Evolutionary conservation across 2,329 filamentous ascomycete genomes (phyloP), one percentile per base, ranked within the genome.

Genomic region (Alternaria atra): DNA sequence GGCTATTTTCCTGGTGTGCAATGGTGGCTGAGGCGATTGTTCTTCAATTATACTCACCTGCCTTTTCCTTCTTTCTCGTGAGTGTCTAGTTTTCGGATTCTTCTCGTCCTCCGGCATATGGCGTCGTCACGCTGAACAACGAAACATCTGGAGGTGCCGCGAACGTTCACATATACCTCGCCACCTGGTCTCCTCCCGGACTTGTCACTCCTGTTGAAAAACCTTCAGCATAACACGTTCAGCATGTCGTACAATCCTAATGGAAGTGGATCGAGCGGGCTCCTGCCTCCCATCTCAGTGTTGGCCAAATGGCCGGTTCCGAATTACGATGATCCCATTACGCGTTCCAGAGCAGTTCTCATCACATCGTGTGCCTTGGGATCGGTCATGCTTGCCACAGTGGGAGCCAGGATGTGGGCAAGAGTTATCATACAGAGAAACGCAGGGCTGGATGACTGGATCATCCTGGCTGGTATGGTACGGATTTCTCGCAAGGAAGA

Each of bases 391-490:
- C 6, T 65, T 46, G 23, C 23, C 12, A 23, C 64, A n/a, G 20
- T 67, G 1, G 43, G 58, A 23, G 66, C 55, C 20, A 37, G 66
- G 12, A 39, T 67, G 35, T 70, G 64, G 64, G 58, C 63, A 23
- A 52, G 66, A 23, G 48, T 61, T 8, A 10, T 52, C 2, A 53
- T 67, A 42, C 67, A 67, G 32, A 65, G 37, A 50, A 65, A 64
- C 54, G 53, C 51, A 23, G 59, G 61, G 29, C 20, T 52, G 15
- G 67, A 68, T 50, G 67, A 70, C 40, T 68, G 64, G 65, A 44
- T 70, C 10, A 64, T 70, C 54, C 13, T 64, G n/a, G 59, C 53
- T 39, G 58, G 66, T 12, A 53, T 66, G 58, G 52, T 67, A 51
- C 25, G 43, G 13, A 23, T 25, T 15, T 27, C 12, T 34, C 30